Evolutionary conservation across 2,329 filamentous ascomycete genomes (phyloP), one percentile per base, ranked within the genome.

Genomic region (Alternaria consortialis): DNA sequence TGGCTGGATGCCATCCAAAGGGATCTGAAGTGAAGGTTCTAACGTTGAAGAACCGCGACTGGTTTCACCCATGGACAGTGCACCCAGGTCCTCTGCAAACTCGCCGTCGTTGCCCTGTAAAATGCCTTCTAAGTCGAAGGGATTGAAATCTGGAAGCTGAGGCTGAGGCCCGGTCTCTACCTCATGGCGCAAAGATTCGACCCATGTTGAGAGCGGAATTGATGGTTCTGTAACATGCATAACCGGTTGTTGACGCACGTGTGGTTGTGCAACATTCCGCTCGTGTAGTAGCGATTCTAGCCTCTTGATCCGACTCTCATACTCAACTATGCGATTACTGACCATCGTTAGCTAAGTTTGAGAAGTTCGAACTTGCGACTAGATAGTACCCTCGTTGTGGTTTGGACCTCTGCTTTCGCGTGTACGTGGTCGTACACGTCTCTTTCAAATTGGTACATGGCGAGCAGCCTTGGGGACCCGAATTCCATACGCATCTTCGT

Each of bases 281-380:
- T 70, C 68, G 40, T 70, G 64, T 13, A 73, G 59, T n/a, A 73
- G 50, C 7, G 65, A 56, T 37, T 74, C 72, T 20, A 72, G 56
- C 5, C 58, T 65, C 40, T 69, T 67, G 15, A 74, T 73, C 2
- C 68, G 64, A 36, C 25, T 66, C 56, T 73, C 71, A 55, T 73
- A 73, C 47, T 74, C 71, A 15, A 58, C 55, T 27, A 72, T 70
- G 9, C 67, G 66, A 39, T 68, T 69, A 9, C 67, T 66, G 36
- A 42, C 11, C 27, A 1, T 12, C 12, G 25, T 61, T 29, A 60
- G 44, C 23, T 2, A 42, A 2, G 20, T 13, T 20, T 23, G 7
- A 1, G 9, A 23, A 2, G 12, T 17, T 9, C 20, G 31, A 46
- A 23, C 15, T 2, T 36, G 44, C 17, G 20, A 17, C 5, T 17